phyloP scores from a whole-genome alignment of 345 rosid genomes.

The Corymbia maculata region DNA sequence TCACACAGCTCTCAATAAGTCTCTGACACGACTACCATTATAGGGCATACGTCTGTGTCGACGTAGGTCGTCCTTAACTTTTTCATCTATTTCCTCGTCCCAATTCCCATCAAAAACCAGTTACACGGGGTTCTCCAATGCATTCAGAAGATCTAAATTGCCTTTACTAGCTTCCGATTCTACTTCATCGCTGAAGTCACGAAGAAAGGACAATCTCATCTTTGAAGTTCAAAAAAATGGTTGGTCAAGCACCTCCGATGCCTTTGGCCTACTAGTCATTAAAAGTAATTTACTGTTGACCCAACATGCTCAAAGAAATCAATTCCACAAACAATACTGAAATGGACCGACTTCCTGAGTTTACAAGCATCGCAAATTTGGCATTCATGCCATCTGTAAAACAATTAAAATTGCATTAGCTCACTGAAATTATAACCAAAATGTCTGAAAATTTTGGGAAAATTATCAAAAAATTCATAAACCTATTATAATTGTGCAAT shows the following conservation, averaged over 20 bases:
- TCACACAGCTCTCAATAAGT: conserved; percentile 69
- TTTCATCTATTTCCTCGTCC: conserved; percentile 68
- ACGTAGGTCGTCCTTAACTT: conserved; percentile 56
- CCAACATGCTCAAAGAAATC: not conserved
- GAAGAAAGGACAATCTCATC: conserved; percentile 69
- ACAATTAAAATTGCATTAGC: no score
- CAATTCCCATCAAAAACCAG: conserved; percentile 75
- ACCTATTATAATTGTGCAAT: not conserved
- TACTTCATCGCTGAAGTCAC: conserved; percentile 73
- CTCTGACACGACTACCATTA: conserved; percentile 55
- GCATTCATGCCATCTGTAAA: no score
- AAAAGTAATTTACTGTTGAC: not conserved
- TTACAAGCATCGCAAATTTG: not conserved
- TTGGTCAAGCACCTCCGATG: not conserved
- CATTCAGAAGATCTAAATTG: conserved; percentile 23
- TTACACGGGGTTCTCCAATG: conserved; percentile 52
- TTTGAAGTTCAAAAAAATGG: conserved; percentile 51
- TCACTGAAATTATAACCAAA: no score
- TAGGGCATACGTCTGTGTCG: conserved; percentile 47
- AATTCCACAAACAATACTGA: no score
- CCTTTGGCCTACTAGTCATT: not conserved
- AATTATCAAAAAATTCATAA: no score
- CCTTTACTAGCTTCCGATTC: conserved; percentile 54
- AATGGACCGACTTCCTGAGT: not conserved
- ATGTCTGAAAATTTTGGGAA: no score